Percentiles rank a stretch among this genome's conserved stretches.
Conservation (phyloP, 2,329 filamentous ascomycete genomes). For the Myriosclerotinia curreyana region DNA sequence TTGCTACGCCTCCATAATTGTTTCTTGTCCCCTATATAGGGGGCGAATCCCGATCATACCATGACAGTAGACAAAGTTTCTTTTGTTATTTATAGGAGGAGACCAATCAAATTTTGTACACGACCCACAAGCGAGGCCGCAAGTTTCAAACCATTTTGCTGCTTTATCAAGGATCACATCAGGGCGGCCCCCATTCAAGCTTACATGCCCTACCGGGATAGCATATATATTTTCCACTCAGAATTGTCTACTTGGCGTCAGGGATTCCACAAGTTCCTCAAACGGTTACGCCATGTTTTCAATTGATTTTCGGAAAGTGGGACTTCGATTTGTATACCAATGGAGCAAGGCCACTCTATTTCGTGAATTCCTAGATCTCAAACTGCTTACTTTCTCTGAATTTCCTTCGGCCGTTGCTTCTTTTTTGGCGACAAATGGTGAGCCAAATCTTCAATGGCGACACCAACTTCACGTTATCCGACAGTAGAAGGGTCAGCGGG, state of each 20-base stretch:
- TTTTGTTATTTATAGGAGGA: neutral
- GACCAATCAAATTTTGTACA: neutral
- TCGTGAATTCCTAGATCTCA: neutral
- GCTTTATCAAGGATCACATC: too few species aligned
- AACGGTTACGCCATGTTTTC: neutral
- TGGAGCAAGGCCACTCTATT: neutral
- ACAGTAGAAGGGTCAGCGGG: neutral
- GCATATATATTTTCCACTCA: neutral
- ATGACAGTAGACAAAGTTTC: neutral
- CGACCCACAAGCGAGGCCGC: too few species aligned
- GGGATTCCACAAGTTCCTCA: neutral
- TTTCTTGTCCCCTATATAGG: neutral
- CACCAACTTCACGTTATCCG: constrained; percentile 14
- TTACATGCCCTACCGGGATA: too few species aligned
- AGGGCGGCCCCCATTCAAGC: neutral
- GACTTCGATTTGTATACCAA: neutral
- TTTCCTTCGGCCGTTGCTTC: neutral
- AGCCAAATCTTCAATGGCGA: neutral
- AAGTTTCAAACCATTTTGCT: too few species aligned
- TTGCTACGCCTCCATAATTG: too few species aligned
- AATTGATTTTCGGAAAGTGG: neutral
- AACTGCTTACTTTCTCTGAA: neutral
- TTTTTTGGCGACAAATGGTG: neutral
- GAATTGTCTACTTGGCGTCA: neutral
- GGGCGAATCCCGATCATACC: neutral